These are phyloP conservation scores for Asterionellopsis glacialis DNA, from an alignment of 108 stramenopile genomes.

Conservation along the genomic window DNA sequence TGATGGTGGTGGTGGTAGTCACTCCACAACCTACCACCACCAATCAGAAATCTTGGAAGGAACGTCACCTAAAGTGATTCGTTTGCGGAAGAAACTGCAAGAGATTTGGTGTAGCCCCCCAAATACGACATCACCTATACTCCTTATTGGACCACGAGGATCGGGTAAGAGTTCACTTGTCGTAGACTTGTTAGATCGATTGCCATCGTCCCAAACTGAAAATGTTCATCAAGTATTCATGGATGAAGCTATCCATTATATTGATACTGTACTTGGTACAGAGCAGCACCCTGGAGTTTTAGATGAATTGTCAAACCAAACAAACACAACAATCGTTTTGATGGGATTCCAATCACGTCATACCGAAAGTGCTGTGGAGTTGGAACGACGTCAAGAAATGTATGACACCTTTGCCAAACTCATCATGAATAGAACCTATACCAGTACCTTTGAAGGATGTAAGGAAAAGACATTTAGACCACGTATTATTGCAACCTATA, in stretches of 20 bases:
- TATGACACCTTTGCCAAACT: slow-evolving; percentile 6
- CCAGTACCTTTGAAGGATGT: slow-evolving; percentile 19
- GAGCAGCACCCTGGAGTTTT: slow-evolving; percentile 17
- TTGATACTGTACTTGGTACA: slow-evolving; percentile 27
- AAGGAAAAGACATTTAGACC: slow-evolving; percentile 19
- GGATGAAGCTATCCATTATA: slow-evolving; percentile 18
- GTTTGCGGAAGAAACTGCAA: slow-evolving; percentile 27
- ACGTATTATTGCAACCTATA: slow-evolving; percentile 22
- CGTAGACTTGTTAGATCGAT: slow-evolving; percentile 15
- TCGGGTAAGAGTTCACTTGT: slow-evolving; percentile 27
- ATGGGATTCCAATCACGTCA: slow-evolving; percentile 30
- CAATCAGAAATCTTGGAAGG: slow-evolving; percentile 17
- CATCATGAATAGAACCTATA: slow-evolving; percentile 13
- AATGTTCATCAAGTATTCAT: slow-evolving; percentile 17
- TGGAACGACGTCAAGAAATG: slow-evolving; percentile 21
- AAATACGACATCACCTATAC: slow-evolving; percentile 19
- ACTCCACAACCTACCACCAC: too few species aligned
- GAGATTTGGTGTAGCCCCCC: slow-evolving; percentile 19
- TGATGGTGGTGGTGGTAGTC: too few species aligned
- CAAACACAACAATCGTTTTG: slow-evolving; percentile 22
- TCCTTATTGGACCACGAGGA: slow-evolving; percentile 19
- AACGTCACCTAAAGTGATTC: slow-evolving; percentile 17
- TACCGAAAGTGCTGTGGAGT: slow-evolving; percentile 20
- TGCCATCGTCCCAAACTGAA: slow-evolving; percentile 27
- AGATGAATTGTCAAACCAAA: slow-evolving; percentile 21